Evolutionary conservation across 495 filamentous ascomycete species (phyloP).

Genomic region (Cenococcum geophilum): DNA sequence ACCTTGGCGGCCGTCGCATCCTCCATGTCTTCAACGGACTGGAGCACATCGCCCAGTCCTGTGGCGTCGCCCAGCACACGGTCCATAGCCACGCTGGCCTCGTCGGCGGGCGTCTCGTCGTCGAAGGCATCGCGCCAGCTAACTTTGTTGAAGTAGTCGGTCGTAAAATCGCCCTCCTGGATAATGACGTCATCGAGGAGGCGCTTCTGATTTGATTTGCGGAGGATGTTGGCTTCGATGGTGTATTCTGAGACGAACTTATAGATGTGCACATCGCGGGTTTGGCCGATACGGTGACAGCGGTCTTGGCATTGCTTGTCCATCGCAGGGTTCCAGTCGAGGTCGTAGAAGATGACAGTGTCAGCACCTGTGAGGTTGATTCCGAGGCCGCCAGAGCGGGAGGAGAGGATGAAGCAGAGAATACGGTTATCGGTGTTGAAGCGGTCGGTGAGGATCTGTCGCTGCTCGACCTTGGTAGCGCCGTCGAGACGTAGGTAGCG

Average conservation of each 20-base stretch:
- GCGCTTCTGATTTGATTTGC: conserved; percentile 93
- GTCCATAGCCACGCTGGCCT: conserved; percentile 75
- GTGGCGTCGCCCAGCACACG: conserved; percentile 61
- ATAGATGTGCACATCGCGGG: conserved; percentile 96
- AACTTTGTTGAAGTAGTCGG: conserved; percentile 89
- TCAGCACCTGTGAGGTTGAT: conserved; percentile 97
- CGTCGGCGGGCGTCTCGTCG: conserved; percentile 54
- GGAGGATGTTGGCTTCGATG: conserved; percentile 96
- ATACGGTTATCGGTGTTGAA: conserved; percentile 96
- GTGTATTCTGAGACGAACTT: conserved; percentile 95
- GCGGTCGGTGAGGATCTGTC: conserved; percentile 89
- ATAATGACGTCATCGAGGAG: conserved; percentile 98
- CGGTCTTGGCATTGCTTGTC: conserved; percentile 99
- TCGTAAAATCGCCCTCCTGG: conserved; percentile 97
- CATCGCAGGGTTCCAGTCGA: conserved; percentile 99
- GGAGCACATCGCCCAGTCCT: conserved; percentile 54
- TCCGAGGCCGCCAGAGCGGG: conserved; percentile 87
- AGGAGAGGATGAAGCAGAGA: conserved; percentile 89
- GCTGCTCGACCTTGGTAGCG: conserved; percentile 87
- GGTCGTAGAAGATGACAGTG: conserved; percentile 98
- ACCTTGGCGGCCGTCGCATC: conserved; percentile 81
- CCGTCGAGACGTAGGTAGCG: conserved; percentile 95
- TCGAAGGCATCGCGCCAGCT: conserved; percentile 64
- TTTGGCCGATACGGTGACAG: conserved; percentile 96
- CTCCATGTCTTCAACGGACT: conserved; percentile 86